Evolutionary conservation across 129 eudicot species (phyloP).

Genomic region (Lactuca saligna): DNA sequence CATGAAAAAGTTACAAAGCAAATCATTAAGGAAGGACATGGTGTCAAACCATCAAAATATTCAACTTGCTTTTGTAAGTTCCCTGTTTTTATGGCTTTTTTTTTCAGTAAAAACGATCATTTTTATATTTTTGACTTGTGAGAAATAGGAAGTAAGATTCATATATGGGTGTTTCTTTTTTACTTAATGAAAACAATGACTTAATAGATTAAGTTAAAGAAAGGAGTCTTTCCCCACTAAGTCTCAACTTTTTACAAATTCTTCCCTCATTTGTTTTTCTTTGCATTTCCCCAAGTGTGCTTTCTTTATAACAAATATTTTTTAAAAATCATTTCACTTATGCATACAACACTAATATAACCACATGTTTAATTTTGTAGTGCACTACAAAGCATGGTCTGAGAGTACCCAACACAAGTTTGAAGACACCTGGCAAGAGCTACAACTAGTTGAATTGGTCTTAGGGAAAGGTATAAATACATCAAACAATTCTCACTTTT

Average conservation of each 20-base stretch:
- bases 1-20: conserved; percentile 95
- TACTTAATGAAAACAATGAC: too few species aligned
- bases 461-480: conserved; percentile 75
- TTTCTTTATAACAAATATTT: background rate
- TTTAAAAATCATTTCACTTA: background rate
- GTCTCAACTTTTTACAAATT: too few species aligned
- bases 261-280: too few species aligned
- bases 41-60: conserved; percentile 93
- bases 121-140: too few species aligned
- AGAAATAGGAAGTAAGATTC: too few species aligned
- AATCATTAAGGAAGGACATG: conserved; percentile 91
- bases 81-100: background rate
- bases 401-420: conserved; percentile 93
- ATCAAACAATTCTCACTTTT: background rate
- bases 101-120: background rate
- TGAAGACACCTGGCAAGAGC: conserved; percentile 99
- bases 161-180: too few species aligned
- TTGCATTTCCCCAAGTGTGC: too few species aligned
- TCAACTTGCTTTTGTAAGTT: conserved; percentile 96
- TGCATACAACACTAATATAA: conserved; percentile 11
- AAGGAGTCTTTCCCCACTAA: too few species aligned
- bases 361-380: conserved; percentile 37
- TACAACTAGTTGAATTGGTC: conserved; percentile 70
- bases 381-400: conserved; percentile 98
- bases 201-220: too few species aligned